phyloP scores from a whole-genome alignment of 768 basidiomycete species.

The Suillus discolor region DNA sequence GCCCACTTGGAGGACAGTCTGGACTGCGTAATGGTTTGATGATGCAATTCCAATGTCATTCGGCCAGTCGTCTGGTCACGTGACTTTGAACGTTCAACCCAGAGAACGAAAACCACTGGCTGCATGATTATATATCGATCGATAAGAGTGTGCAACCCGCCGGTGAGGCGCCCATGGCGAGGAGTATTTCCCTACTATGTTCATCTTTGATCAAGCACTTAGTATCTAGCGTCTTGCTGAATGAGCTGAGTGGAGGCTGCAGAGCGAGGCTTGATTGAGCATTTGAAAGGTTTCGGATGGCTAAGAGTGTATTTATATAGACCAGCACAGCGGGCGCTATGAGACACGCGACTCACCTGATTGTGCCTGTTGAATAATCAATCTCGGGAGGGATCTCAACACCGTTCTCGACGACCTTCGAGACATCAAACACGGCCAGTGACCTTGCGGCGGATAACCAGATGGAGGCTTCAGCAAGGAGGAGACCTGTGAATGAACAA shows the following conservation, averaged over 20 bases:
- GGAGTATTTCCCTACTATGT: no score
- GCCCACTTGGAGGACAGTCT: no score
- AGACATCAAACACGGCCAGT: constrained; percentile 51
- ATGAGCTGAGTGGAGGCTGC: constrained; percentile 40
- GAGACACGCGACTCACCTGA: constrained; percentile 45
- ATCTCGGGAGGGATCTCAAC: constrained; percentile 53
- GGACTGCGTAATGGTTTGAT: no score
- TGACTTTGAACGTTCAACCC: no score
- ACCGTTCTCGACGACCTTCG: constrained; percentile 47
- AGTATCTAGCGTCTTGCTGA: constrained; percentile 41
- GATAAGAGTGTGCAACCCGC: no score
- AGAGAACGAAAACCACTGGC: no score
- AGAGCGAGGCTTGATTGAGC: constrained; percentile 61
- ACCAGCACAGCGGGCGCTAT: neutral
- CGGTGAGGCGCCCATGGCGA: no score
- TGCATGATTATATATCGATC: no score
- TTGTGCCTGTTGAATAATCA: constrained; percentile 63
- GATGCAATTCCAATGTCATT: no score
- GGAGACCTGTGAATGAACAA: constrained; percentile 39
- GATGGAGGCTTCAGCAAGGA: constrained; percentile 54
- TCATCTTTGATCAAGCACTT: neutral
- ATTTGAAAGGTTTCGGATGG: constrained; percentile 67
- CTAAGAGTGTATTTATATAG: constrained; percentile 27
- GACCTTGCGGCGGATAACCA: constrained; percentile 47
- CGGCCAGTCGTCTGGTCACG: no score